These are phyloP conservation scores for Alternaria ethzedia DNA, from an alignment of 2,329 filamentous ascomycete species.

Conservation along the genomic window DNA sequence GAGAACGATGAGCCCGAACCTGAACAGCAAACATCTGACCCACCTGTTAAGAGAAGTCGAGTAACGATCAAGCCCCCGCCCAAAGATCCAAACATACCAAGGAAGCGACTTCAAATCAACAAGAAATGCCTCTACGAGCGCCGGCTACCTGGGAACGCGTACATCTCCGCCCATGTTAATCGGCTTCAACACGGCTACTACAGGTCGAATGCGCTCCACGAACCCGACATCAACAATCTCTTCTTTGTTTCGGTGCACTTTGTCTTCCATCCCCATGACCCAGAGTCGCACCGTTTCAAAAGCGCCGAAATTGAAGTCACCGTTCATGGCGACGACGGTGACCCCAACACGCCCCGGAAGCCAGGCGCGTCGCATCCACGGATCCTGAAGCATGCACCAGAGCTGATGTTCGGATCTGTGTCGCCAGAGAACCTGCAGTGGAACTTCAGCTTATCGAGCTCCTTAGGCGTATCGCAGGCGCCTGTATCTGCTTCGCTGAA, in stretches of 20 bases:
- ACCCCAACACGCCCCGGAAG: slow-evolving; percentile 5
- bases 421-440: slow-evolving; percentile 57
- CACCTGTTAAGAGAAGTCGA: slow-evolving; percentile 13
- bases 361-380: slow-evolving; percentile 41
- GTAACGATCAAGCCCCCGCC: slow-evolving; percentile 11
- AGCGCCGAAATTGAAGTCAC: slow-evolving; percentile 54
- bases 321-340: slow-evolving; percentile 35
- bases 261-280: slow-evolving; percentile 57
- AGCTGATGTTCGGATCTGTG: slow-evolving; percentile 56
- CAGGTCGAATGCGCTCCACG: slow-evolving; percentile 52
- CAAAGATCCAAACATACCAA: slow-evolving; percentile 35
- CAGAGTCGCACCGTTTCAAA: slow-evolving; percentile 55
- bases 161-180: slow-evolving; percentile 58
- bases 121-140: slow-evolving; percentile 58
- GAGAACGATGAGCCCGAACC: background rate
- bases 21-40: background rate
- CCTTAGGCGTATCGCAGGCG: slow-evolving; percentile 54
- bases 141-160: slow-evolving; percentile 55
- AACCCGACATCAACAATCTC: slow-evolving; percentile 51
- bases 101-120: slow-evolving; percentile 35
- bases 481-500: slow-evolving; percentile 52
- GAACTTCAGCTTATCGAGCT: slow-evolving; percentile 56
- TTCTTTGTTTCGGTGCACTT: slow-evolving; percentile 59
- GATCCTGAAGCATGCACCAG: slow-evolving; percentile 59
- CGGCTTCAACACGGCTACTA: slow-evolving; percentile 59